These are phyloP conservation scores for Nitzschia palea DNA, from an alignment of 108 stramenopile species.

Conservation along the genomic window DNA sequence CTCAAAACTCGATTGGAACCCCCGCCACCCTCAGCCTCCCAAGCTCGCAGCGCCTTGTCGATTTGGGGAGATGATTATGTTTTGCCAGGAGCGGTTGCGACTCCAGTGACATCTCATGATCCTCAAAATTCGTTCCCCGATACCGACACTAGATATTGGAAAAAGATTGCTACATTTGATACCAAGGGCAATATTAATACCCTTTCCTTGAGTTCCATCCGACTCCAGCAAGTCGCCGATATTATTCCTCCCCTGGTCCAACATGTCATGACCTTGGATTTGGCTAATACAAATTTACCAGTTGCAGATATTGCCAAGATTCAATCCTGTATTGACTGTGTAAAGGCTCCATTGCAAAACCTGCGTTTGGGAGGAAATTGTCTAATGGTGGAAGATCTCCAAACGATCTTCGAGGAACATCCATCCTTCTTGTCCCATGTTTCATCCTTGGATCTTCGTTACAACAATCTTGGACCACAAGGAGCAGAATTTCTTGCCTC, in stretches of 20 bases:
- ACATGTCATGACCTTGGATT: conserved; percentile 6
- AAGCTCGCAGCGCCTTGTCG: conserved; percentile 7
- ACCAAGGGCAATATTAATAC: conserved; percentile 10
- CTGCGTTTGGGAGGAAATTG: conserved; percentile 15
- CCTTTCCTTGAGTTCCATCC: conserved; percentile 4
- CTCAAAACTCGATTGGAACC: conserved; percentile 11
- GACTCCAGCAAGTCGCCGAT: background rate
- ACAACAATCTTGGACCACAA: conserved; percentile 30
- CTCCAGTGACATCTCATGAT: background rate
- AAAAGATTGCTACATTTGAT: conserved; percentile 30
- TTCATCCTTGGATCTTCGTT: conserved; percentile 24
- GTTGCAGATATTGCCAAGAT: background rate
- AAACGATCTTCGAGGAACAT: background rate
- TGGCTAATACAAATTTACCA: conserved; percentile 21
- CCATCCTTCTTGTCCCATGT: background rate
- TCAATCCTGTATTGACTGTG: background rate
- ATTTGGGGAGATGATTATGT: conserved; percentile 19
- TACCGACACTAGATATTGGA: conserved; percentile 16
- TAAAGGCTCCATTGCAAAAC: background rate
- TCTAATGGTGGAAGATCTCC: conserved; percentile 2
- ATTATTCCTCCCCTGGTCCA: background rate
- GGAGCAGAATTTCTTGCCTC: conserved; percentile 9
- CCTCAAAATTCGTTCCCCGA: background rate
- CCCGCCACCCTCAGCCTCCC: background rate
- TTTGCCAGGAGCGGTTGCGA: conserved; percentile 11